phyloP scores from a whole-genome alignment of 495 filamentous ascomycete genomes.

The Aspergillus egyptiacus region DNA sequence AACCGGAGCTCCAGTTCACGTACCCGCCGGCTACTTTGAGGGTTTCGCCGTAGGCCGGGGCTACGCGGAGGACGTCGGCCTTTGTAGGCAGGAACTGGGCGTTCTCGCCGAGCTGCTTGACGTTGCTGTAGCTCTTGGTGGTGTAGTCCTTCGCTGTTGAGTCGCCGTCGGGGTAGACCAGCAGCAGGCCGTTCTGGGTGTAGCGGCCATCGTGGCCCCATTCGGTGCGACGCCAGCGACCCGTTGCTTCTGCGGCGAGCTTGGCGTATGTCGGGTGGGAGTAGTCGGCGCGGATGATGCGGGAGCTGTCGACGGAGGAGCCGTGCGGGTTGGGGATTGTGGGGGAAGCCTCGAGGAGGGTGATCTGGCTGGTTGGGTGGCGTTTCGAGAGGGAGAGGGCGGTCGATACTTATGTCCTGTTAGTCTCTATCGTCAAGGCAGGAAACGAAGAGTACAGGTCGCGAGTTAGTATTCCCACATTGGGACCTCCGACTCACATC shows the following conservation, averaged over 20 bases:
- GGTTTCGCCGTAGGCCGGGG: constrained; percentile 44
- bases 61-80: constrained; percentile 34
- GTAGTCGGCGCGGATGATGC: constrained; percentile 81
- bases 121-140: constrained; percentile 58
- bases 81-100: constrained; percentile 45
- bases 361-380: constrained; percentile 53
- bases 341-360: constrained; percentile 59
- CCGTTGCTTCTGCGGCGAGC: constrained; percentile 61
- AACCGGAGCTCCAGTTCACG: constrained; percentile 72
- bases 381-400: constrained; percentile 56
- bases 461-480: neutral
- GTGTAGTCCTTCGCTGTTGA: constrained; percentile 58
- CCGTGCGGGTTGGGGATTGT: constrained; percentile 66
- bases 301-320: constrained; percentile 67
- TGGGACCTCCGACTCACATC: constrained; percentile 43
- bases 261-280: constrained; percentile 62
- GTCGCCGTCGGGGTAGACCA: constrained; percentile 52
- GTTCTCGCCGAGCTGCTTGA: constrained; percentile 40
- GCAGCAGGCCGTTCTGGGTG: constrained; percentile 64
- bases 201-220: constrained; percentile 65
- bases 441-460: neutral
- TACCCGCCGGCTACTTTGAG: constrained; percentile 62
- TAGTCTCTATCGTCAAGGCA: neutral
- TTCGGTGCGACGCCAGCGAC: constrained; percentile 61
- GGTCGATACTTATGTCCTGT: constrained; percentile 50